Conservation (phyloP, 768 basidiomycete species). For the Kwoniella dendrophila region DNA sequence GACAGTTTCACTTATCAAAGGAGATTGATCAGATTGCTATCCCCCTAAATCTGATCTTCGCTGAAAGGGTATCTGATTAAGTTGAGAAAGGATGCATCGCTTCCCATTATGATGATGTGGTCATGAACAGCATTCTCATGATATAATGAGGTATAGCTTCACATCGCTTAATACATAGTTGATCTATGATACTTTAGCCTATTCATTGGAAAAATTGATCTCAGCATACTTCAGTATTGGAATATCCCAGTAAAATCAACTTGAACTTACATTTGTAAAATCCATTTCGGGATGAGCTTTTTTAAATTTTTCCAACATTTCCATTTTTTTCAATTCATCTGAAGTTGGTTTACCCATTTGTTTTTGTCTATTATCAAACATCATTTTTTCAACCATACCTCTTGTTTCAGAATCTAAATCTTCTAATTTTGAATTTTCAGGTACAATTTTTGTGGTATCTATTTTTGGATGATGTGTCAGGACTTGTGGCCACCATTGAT, state of each 20-base stretch:
- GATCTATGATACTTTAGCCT: constrained; percentile 2
- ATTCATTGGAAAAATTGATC: background rate
- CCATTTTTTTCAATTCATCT: constrained; percentile 89
- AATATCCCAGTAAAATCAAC: background rate
- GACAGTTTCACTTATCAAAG: too few relatives aligned
- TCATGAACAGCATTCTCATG: too few relatives aligned
- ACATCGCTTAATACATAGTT: too few relatives aligned
- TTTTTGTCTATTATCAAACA: constrained; percentile 75
- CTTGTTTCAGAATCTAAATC: constrained; percentile 96
- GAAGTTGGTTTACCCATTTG: constrained; percentile 96
- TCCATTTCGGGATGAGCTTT: constrained; percentile 89
- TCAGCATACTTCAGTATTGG: background rate
- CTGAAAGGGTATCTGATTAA: too few relatives aligned
- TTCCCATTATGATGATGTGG: too few relatives aligned
- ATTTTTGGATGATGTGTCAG: constrained; percentile 93
- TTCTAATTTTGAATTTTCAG: constrained; percentile 90
- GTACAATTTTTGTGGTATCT: constrained; percentile 93
- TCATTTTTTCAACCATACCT: constrained; percentile 99
- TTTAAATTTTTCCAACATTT: constrained; percentile 89
- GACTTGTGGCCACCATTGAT: constrained; percentile 98
- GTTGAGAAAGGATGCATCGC: too few relatives aligned
- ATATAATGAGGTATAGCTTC: too few relatives aligned
- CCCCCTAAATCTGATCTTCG: too few relatives aligned
- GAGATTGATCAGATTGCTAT: too few relatives aligned
- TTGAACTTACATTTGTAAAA: constrained; percentile 76